Percentiles rank a stretch among this genome's conserved stretches.
Conservation (phyloP, 176 grass and related monocot species). For the Aegilops sharonensis region DNA sequence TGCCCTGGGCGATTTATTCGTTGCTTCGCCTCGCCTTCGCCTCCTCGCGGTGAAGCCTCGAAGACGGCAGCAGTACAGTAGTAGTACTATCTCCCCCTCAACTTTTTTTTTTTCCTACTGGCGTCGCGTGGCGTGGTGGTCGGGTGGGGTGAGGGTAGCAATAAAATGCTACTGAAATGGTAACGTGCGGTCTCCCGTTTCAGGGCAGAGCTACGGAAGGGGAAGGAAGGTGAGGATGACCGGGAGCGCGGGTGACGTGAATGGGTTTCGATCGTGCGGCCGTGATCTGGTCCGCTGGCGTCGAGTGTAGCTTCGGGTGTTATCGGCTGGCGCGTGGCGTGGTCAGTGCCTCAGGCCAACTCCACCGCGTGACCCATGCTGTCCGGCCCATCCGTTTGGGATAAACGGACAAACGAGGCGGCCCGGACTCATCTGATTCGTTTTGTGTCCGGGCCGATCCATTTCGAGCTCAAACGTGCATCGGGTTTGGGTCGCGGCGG, state of each 20-base stretch:
- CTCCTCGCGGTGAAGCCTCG: conserved; percentile 14
- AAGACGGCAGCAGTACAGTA: not conserved
- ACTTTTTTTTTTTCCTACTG: not conserved
- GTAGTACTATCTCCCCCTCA: not conserved
- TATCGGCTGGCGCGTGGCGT: too few species aligned
- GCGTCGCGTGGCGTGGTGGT: not conserved
- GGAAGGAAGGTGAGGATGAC: not conserved
- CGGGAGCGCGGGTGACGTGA: not conserved
- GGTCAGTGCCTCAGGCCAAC: too few species aligned
- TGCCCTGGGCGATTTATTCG: not conserved
- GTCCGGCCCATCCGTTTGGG: too few species aligned
- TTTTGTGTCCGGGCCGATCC: too few species aligned
- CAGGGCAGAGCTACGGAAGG: not conserved
- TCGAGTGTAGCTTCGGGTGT: too few species aligned
- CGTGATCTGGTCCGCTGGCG: not conserved
- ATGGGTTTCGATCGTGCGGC: not conserved
- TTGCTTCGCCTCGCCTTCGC: conserved; percentile 22
- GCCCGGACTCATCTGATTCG: too few species aligned
- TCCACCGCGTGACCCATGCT: too few species aligned
- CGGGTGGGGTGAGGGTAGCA: too few species aligned
- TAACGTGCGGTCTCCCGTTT: not conserved
- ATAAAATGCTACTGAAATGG: not conserved
- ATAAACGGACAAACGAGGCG: too few species aligned
- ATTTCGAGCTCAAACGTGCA: too few species aligned
- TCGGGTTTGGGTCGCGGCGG: too few species aligned